Evolutionary conservation across 306 rosid genomes (phyloP).

Genomic region (Calophaca sinica): DNA sequence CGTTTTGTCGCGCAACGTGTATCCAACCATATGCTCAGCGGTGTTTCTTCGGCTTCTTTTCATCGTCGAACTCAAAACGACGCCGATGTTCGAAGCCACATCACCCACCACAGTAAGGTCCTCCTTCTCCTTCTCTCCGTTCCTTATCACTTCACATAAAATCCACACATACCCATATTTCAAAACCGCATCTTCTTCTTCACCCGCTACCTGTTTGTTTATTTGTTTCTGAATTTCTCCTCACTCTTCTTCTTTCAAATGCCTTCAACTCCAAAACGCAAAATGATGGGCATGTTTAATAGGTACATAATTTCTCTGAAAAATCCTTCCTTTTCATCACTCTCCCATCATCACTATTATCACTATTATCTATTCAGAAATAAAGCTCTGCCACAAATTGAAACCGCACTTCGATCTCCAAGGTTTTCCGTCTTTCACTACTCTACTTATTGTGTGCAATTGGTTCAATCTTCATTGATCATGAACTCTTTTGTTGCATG

Average conservation of each 20-base stretch:
- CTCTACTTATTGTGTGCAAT: slow-evolving; percentile 37
- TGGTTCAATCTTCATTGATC: slow-evolving; percentile 44
- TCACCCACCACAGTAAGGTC: slow-evolving; percentile 11
- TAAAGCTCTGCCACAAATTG: slow-evolving; percentile 23
- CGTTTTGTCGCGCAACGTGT: no score
- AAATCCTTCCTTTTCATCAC: slow-evolving; percentile 38
- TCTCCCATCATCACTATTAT: slow-evolving; percentile 11
- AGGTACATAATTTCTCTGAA: slow-evolving; percentile 40
- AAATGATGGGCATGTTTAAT: slow-evolving; percentile 42
- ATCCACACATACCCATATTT: slow-evolving; percentile 27
- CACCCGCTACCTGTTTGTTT: slow-evolving; percentile 2
- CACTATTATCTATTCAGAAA: slow-evolving; percentile 27
- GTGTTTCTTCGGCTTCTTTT: neutral
- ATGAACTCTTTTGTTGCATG: slow-evolving; percentile 19
- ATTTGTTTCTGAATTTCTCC: neutral
- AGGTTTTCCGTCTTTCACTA: slow-evolving; percentile 31
- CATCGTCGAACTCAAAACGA: neutral
- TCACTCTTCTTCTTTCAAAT: slow-evolving; percentile 5
- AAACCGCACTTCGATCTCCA: slow-evolving; percentile 42
- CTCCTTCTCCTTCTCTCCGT: slow-evolving; percentile 5
- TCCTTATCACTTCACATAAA: neutral
- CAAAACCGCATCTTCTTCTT: slow-evolving; percentile 27
- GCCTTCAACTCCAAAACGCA: slow-evolving; percentile 31
- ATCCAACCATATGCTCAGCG: neutral
- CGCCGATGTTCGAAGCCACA: neutral